Evolutionary conservation across 163 green algal genomes (phyloP).

Genomic region (Coccomyxa subellipsoidea): DNA sequence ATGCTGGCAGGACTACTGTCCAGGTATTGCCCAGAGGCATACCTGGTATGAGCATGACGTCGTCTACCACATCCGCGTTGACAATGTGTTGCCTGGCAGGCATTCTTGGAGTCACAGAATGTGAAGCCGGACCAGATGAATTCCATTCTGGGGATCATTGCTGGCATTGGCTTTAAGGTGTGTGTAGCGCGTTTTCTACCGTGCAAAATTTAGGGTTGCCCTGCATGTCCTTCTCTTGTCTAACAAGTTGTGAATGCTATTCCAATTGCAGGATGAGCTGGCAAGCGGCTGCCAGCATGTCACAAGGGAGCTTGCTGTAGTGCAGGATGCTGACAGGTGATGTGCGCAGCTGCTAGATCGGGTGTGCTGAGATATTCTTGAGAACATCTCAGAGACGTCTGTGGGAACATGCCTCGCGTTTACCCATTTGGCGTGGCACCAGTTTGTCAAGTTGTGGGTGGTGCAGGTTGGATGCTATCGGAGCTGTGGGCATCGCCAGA

Average conservation of each 20-base stretch:
- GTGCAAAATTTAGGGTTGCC: not conserved
- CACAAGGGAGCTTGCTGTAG: constrained; percentile 39
- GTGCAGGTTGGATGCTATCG: constrained; percentile 73
- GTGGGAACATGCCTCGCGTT: no score
- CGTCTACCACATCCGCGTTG: not conserved
- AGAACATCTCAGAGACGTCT: not conserved
- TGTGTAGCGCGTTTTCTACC: not conserved
- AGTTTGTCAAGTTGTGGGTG: not conserved
- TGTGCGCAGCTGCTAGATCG: not conserved
- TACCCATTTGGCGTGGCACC: no score
- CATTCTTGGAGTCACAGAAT: constrained; percentile 34
- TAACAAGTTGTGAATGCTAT: not conserved
- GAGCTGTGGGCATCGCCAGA: constrained; percentile 75
- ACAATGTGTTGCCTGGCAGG: constrained; percentile 13
- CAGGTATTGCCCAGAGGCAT: not conserved
- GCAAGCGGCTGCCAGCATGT: not conserved
- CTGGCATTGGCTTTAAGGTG: constrained; percentile 58
- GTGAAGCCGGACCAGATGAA: constrained; percentile 13
- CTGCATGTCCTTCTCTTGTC: not conserved
- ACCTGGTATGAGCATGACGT: not conserved
- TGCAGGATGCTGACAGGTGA: constrained; percentile 76
- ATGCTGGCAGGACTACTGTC: not conserved
- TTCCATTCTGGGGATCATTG: constrained; percentile 44
- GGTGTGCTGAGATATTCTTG: not conserved
- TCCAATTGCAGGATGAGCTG: constrained; percentile 37